phyloP scores from a whole-genome alignment of 1,139 yeast genomes.

The Geotrichum fermentans region DNA sequence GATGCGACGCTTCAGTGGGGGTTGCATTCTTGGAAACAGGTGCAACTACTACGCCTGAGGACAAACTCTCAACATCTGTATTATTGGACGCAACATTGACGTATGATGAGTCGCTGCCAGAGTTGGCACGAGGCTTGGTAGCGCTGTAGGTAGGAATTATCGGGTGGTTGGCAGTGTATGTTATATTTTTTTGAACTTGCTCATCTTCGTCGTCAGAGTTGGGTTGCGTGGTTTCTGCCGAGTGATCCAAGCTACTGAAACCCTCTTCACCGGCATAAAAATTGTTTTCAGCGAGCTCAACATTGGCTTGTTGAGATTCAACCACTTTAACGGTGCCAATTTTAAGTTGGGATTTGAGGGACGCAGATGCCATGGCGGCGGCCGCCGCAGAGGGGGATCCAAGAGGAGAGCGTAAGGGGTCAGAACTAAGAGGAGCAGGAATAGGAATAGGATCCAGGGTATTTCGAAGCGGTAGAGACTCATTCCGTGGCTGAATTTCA shows the following conservation, averaged over 20 bases:
- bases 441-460: background rate
- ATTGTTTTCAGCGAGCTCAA: background rate
- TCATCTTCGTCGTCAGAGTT: conserved; percentile 12
- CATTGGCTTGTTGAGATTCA: conserved; percentile 10
- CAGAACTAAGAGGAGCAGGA: background rate
- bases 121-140: background rate
- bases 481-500: conserved; percentile 7
- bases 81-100: conserved; percentile 8
- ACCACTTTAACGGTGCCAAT: conserved; percentile 15
- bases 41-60: conserved; percentile 13
- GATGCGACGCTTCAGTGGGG: conserved; percentile 5
- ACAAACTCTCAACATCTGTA: conserved; percentile 8
- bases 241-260: background rate
- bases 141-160: background rate
- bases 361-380: conserved; percentile 15
- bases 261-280: conserved; percentile 13
- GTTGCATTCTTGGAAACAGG: background rate
- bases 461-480: background rate
- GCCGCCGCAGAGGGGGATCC: conserved; percentile 16
- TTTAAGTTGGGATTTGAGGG: conserved; percentile 12
- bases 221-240: conserved; percentile 10
- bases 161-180: background rate
- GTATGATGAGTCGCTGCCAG: conserved; percentile 16
- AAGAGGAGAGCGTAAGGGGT: conserved; percentile 5
- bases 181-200: background rate